A percentile compares a stretch with the other conserved stretches of the same genome.
Evolutionary conservation across 2,329 filamentous ascomycete species (phyloP).

Genomic region (Exophiala lecanii-corni): DNA sequence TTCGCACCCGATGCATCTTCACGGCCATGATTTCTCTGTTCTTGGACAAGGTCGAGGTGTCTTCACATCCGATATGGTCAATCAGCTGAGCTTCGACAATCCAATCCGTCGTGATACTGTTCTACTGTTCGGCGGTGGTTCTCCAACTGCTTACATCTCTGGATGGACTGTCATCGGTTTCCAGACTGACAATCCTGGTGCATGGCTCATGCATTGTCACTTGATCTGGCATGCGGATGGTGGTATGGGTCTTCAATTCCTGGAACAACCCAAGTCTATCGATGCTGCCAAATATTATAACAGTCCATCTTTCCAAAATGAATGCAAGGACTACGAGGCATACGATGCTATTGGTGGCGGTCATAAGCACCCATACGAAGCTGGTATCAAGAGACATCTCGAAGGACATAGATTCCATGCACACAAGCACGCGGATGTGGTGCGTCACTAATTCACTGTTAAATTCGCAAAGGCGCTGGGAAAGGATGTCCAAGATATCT

Average conservation of each 20-base stretch:
- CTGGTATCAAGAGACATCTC: constrained; percentile 19
- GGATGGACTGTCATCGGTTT: constrained; percentile 60
- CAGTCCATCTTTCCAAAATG: constrained; percentile 19
- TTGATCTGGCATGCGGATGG: constrained; percentile 71
- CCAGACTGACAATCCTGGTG: constrained; percentile 42
- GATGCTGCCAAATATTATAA: constrained; percentile 16
- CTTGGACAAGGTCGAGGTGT: constrained; percentile 47
- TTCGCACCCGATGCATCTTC: constrained; percentile 62
- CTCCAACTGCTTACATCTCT: constrained; percentile 12
- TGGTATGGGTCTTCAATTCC: constrained; percentile 53
- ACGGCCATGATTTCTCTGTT: constrained; percentile 66
- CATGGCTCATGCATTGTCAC: constrained; percentile 76
- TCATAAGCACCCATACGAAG: constrained; percentile 13
- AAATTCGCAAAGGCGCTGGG: neutral
- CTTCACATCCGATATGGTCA: constrained; percentile 47
- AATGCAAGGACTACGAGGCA: constrained; percentile 13
- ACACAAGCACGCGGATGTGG: constrained; percentile 6
- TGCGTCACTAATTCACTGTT: constrained; percentile 3
- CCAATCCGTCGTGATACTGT: constrained; percentile 68
- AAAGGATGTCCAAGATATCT: neutral
- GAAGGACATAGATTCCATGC: constrained; percentile 9
- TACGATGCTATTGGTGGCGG: constrained; percentile 15
- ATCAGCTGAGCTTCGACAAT: constrained; percentile 54
- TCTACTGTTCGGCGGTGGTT: constrained; percentile 53
- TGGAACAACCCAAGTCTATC: constrained; percentile 22